Evolutionary conservation across 2,329 filamentous ascomycete genomes (phyloP).

Genomic region (Sporothrix schenckii): DNA sequence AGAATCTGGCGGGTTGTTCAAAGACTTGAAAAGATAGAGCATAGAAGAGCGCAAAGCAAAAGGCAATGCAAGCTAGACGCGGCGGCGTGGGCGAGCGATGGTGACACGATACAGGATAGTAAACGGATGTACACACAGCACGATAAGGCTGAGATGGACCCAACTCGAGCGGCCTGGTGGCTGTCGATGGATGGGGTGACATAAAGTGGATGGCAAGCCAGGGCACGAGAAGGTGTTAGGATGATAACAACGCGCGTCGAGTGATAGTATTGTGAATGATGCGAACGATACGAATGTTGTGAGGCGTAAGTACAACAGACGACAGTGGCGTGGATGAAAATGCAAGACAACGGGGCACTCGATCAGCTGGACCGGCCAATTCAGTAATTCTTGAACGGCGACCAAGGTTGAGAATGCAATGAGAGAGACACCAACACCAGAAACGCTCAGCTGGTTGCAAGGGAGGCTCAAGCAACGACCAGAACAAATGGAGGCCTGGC

Average conservation of each 20-base stretch:
- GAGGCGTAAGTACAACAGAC: constrained; percentile 9
- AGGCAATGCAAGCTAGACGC: neutral
- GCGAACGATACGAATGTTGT: neutral
- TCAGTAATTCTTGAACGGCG: constrained; percentile 5
- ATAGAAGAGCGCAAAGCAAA: neutral
- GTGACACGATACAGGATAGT: constrained; percentile 26
- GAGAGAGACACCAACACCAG: neutral
- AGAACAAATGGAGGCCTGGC: neutral
- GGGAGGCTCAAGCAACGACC: neutral
- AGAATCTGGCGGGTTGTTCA: neutral
- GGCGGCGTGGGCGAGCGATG: constrained; percentile 3
- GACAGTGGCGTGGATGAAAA: neutral
- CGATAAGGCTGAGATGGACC: constrained; percentile 29
- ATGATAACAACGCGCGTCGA: no score
- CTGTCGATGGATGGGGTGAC: neutral
- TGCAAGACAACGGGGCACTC: neutral
- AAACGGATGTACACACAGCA: constrained; percentile 8
- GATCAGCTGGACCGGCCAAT: constrained; percentile 12
- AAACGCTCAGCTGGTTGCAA: constrained; percentile 11
- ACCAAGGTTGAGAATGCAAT: neutral
- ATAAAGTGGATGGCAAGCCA: neutral
- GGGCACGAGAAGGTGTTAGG: neutral
- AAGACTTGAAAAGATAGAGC: neutral
- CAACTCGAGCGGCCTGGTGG: neutral
- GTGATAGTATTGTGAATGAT: neutral